Conservation (phyloP, 1,284 basidiomycete genomes). For the Fereydounia khargensis region DNA sequence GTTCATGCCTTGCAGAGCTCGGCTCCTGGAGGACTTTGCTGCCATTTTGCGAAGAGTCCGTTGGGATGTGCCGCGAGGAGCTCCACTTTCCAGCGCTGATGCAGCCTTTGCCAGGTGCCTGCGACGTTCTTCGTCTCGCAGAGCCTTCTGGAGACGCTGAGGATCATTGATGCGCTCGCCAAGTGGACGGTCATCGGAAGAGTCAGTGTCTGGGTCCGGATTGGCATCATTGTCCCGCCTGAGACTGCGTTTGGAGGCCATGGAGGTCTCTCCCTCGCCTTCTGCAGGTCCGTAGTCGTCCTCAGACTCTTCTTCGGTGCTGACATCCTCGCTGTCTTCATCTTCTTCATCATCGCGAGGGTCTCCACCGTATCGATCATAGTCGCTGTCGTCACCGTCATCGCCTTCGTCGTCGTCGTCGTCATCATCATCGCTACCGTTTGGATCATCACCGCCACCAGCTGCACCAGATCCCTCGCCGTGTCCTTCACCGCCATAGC, state of each 20-base stretch:
- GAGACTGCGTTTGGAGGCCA: neutral
- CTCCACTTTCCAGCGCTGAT: constrained; percentile 1
- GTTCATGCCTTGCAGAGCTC: no score
- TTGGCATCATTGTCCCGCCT: neutral
- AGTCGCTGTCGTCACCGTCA: constrained; percentile 10
- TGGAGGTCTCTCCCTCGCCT: constrained; percentile 1
- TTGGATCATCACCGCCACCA: constrained; percentile 6
- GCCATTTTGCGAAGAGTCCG: neutral
- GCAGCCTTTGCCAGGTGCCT: constrained; percentile 8
- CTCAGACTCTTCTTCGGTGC: constrained; percentile 38
- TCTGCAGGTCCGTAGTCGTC: constrained; percentile 27
- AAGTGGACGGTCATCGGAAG: constrained; percentile 29
- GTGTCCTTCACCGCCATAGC: constrained; percentile 15
- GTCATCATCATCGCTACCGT: constrained; percentile 3
- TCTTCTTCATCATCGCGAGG: constrained; percentile 11
- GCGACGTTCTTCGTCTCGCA: constrained; percentile 27
- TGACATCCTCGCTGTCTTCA: constrained; percentile 6
- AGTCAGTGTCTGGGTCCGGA: constrained; percentile 20
- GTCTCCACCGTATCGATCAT: constrained; percentile 5
- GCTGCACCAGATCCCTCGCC: neutral
- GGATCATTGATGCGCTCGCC: constrained; percentile 36
- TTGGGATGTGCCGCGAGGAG: neutral
- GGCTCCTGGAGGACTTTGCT: neutral
- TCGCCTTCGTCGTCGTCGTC: constrained; percentile 14
- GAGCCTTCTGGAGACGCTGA: constrained; percentile 19